Evolutionary conservation across 2,329 filamentous ascomycete species (phyloP), one percentile per base, ranked within the genome.

Genomic region (Trichoderma hamatum): DNA sequence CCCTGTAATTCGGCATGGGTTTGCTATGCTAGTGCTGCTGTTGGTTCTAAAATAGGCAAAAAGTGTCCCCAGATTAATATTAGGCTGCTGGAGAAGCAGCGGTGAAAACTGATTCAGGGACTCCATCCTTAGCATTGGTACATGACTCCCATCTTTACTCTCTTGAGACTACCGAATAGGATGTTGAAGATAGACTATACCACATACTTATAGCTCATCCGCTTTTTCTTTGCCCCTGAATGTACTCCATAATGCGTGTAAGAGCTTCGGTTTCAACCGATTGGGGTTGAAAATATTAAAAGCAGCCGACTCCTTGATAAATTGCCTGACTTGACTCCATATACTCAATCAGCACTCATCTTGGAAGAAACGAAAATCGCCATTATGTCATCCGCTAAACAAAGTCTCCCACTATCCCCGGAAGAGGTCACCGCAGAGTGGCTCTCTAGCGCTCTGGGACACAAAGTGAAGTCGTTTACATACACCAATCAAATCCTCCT

Each of bases 401-500:
- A 63, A 6, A 49, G 36, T 10, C 60, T 63, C 2, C 60, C 60
- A n/a, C 11, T 63, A 6, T 30, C 60, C 7, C 60, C 60, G 10
- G 60, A 54, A 26, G 60, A 63, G 30, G 36, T 63, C 21, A 52
- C 21, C 3, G 39, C 46, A n/a, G 46, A 63, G 16, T 63, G 60
- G 60, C 60, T 63, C 14, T 63, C 60, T 3, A 36, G 14, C 24
- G 30, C 52, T 0, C 30, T 63, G 11, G 60, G 60, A 10, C 60
- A 63, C 5, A 63, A 52, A 36, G 43, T 63, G 30, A 63, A 54
- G 16, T 49, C 60, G 14, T 63, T 63, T 26, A 16, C 5, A 28
- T 63, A 39, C 32, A 63, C 30, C 60, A 28, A 52, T 7, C 30
- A 54, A 19, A 63, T 63, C n/a, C 60, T 63, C 21, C 60, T 63